Conservation (phyloP, 176 grass and related monocot genomes). For the Guadua angustifolia region DNA sequence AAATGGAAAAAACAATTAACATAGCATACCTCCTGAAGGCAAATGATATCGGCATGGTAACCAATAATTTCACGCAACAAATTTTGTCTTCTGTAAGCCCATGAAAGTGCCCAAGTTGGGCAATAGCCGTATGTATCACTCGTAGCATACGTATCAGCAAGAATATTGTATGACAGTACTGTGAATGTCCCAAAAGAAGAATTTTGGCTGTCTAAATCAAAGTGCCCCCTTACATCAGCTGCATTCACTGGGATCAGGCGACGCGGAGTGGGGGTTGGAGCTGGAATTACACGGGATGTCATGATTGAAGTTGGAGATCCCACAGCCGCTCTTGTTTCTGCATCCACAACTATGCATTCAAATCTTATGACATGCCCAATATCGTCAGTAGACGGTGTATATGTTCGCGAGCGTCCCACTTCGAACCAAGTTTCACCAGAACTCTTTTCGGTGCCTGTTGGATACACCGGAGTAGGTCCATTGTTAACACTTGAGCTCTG, state of each 20-base stretch:
- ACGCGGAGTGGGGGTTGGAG: conserved; percentile 75
- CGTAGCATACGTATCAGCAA: conserved; percentile 75
- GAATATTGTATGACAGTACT: conserved; percentile 92
- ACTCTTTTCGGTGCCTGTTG: conserved; percentile 55
- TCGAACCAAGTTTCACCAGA: conserved; percentile 82
- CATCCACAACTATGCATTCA: conserved; percentile 69
- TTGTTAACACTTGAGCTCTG: conserved; percentile 53
- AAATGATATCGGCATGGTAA: conserved; percentile 91
- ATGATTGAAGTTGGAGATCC: conserved; percentile 59
- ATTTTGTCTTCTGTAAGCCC: conserved; percentile 89
- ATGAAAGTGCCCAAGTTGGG: conserved; percentile 88
- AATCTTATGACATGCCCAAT: conserved; percentile 82
- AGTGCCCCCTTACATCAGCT: conserved; percentile 53
- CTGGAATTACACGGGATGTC: conserved; percentile 84
- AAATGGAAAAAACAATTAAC: not conserved
- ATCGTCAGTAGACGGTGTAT: conserved; percentile 85
- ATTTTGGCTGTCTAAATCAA: conserved; percentile 60
- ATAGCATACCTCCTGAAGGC: conserved; percentile 83
- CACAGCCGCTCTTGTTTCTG: conserved; percentile 61
- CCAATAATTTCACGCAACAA: conserved; percentile 86
- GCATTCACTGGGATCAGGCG: conserved; percentile 71
- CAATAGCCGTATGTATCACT: conserved; percentile 80
- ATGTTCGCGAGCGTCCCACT: conserved; percentile 64
- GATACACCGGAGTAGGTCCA: conserved; percentile 53
- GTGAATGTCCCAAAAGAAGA: conserved; percentile 74